Evolutionary conservation across 768 basidiomycete species (phyloP).

Genomic region (Pisolithus microcarpus): DNA sequence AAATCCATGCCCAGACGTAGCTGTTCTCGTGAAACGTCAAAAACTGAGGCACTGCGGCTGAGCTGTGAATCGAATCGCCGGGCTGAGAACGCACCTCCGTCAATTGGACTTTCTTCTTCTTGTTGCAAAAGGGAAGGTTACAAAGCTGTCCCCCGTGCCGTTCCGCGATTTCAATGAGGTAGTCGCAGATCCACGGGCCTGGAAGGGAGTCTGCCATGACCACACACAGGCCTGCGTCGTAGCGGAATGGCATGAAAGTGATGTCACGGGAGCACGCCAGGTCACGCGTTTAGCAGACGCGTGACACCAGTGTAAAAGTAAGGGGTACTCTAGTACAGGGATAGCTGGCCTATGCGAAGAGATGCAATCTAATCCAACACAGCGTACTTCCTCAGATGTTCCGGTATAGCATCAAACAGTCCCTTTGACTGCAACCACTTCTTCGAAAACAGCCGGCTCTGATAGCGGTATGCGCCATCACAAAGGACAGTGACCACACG

Average conservation of each 20-base stretch:
- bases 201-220: conserved; percentile 34
- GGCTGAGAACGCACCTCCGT: conserved; percentile 36
- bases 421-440: conserved; percentile 83
- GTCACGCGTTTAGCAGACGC: neutral
- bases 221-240: too few relatives aligned
- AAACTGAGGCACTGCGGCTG: conserved; percentile 35
- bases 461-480: conserved; percentile 97
- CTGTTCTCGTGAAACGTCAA: conserved; percentile 42
- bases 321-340: too few relatives aligned
- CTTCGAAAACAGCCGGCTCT: conserved; percentile 91
- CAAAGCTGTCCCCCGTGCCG: conserved; percentile 41
- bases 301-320: neutral
- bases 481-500: conserved; percentile 84
- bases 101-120: conserved; percentile 52
- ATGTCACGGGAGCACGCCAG: neutral
- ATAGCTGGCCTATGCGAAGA: too few relatives aligned
- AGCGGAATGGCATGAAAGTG: neutral
- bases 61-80: neutral
- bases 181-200: conserved; percentile 50
- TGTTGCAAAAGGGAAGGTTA: conserved; percentile 16
- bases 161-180: conserved; percentile 46
- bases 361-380: conserved; percentile 55
- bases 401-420: conserved; percentile 71
- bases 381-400: conserved; percentile 80
- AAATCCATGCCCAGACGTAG: conserved; percentile 57